A percentile compares a stretch with the other conserved stretches of the same genome.
phyloP scores from a whole-genome alignment of 495 filamentous ascomycete species.

The Neurospora sp. region DNA sequence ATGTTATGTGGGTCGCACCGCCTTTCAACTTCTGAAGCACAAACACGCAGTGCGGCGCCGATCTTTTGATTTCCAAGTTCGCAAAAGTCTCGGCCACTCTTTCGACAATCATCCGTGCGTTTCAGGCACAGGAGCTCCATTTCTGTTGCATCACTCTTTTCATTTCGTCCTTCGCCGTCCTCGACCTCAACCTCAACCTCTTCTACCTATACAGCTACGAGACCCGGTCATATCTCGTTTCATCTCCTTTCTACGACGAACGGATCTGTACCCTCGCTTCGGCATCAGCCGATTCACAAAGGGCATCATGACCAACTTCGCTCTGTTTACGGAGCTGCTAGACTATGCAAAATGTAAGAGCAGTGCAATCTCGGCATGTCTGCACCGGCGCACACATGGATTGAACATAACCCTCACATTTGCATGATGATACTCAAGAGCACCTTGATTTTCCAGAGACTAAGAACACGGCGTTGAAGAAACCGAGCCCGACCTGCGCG shows the following conservation, averaged over 20 bases:
- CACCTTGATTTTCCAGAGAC: constrained; percentile 30
- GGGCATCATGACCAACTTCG: not conserved
- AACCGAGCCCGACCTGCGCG: constrained; percentile 25
- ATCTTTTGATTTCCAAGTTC: not conserved
- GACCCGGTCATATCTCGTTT: not conserved
- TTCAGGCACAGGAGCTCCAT: not conserved
- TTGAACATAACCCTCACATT: not conserved
- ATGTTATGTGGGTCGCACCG: constrained; percentile 5
- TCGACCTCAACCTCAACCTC: not conserved
- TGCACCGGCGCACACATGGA: not conserved
- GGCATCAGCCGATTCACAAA: not conserved
- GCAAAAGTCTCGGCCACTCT: not conserved
- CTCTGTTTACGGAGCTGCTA: not conserved
- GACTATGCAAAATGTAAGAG: not conserved
- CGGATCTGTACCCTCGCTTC: not conserved
- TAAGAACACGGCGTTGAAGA: constrained; percentile 26
- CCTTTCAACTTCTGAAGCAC: constrained; percentile 3
- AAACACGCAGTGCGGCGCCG: constrained; percentile 1
- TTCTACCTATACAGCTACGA: not conserved
- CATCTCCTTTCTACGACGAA: not conserved
- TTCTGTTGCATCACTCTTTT: not conserved
- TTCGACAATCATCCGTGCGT: not conserved
- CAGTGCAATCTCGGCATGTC: not conserved
- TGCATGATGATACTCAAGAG: constrained; percentile 38
- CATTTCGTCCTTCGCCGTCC: not conserved